These are phyloP conservation scores for Silybum marianum DNA, from an alignment of 129 eudicot genomes.

Conservation along the genomic window DNA sequence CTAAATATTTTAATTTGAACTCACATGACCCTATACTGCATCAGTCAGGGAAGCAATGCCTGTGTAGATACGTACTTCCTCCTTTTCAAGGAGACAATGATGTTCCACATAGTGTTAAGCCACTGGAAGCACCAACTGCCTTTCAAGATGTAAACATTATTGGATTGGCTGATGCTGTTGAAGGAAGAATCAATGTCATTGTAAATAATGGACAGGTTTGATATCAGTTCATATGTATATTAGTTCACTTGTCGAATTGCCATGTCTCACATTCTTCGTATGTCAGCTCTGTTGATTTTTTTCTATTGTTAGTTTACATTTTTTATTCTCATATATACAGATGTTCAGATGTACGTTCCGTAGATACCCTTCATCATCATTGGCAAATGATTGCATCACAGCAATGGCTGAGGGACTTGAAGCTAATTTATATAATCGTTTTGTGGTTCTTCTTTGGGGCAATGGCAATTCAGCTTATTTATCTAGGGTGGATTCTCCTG, in stretches of 20 bases:
- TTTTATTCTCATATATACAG: conserved; percentile 35
- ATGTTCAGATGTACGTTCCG: conserved; percentile 83
- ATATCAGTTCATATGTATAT: neutral
- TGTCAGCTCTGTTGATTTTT: conserved; percentile 2
- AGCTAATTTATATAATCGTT: conserved; percentile 57
- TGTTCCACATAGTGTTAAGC: conserved; percentile 32
- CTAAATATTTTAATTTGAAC: conserved; percentile 12
- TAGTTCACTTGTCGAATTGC: conserved; percentile 13
- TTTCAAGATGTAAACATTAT: conserved; percentile 58
- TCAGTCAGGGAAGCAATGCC: conserved; percentile 93
- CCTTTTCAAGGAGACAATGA: conserved; percentile 42
- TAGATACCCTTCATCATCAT: conserved; percentile 81
- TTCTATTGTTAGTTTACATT: conserved; percentile 8
- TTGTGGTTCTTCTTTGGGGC: conserved; percentile 81
- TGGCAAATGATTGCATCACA: conserved; percentile 85
- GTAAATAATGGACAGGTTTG: conserved; percentile 79
- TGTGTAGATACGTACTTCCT: conserved; percentile 79
- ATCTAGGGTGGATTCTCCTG: conserved; percentile 47
- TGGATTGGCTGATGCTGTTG: conserved; percentile 84
- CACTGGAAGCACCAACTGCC: conserved; percentile 44
- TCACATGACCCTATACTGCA: conserved; percentile 25
- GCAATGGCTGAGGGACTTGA: conserved; percentile 91
- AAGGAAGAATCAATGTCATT: conserved; percentile 79
- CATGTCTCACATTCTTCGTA: neutral
- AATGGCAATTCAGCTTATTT: conserved; percentile 58